Evolutionary conservation across 495 filamentous ascomycete species (phyloP).

Genomic region (Talaromyces trachyspermus): DNA sequence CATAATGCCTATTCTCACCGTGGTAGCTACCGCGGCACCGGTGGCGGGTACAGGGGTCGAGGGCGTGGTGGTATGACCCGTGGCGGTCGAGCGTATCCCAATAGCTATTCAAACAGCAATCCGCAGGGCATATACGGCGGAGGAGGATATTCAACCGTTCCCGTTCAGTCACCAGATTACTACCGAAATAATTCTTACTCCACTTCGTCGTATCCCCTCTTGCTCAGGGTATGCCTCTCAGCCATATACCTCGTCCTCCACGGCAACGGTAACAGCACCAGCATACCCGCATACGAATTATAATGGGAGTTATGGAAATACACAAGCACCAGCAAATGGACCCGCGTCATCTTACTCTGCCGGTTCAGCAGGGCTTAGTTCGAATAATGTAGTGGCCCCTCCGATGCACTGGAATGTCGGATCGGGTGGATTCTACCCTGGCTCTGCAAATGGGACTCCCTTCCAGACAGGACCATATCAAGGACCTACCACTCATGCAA

Average conservation of each 20-base stretch:
- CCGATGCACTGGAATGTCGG: slow-evolving; percentile 44
- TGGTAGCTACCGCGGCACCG: slow-evolving; percentile 22
- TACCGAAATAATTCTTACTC: neutral
- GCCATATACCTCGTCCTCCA: neutral
- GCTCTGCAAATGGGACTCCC: slow-evolving; percentile 6
- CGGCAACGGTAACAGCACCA: no score
- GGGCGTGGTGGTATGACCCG: slow-evolving; percentile 41
- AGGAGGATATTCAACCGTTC: neutral
- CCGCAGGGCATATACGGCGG: neutral
- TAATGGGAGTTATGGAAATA: slow-evolving; percentile 16
- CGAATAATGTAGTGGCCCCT: slow-evolving; percentile 42
- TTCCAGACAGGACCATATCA: neutral
- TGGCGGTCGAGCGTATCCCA: slow-evolving; percentile 39
- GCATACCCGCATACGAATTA: slow-evolving; percentile 19
- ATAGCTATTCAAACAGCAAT: neutral
- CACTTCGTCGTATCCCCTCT: neutral
- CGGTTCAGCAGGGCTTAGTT: neutral
- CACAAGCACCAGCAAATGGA: neutral
- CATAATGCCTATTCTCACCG: slow-evolving; percentile 20
- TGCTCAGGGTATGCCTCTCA: neutral
- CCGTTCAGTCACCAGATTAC: neutral
- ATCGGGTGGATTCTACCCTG: slow-evolving; percentile 12
- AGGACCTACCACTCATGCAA: slow-evolving; percentile 22
- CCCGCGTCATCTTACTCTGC: slow-evolving; percentile 15
- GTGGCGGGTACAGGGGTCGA: slow-evolving; percentile 32